Evolutionary conservation across 495 filamentous ascomycete species (phyloP).

Genomic region (Aspergillus heteromorphus): DNA sequence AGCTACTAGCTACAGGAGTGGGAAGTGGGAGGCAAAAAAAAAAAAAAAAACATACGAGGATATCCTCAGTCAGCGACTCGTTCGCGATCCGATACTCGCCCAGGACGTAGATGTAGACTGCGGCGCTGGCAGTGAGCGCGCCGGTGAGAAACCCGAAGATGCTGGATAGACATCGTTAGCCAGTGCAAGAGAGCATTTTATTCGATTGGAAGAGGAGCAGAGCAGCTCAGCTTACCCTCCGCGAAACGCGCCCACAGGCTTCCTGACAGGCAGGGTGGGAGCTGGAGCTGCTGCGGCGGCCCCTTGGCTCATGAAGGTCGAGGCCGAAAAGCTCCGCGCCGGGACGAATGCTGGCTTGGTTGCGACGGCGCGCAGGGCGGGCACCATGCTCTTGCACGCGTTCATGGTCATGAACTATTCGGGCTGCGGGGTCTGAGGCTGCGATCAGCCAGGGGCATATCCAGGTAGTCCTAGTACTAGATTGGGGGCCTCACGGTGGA

Average conservation of each 20-base stretch:
- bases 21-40: no score
- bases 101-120: constrained; percentile 85
- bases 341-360: constrained; percentile 18
- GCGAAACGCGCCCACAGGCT: constrained; percentile 85
- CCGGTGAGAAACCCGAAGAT: constrained; percentile 93
- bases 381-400: constrained; percentile 17
- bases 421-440: background rate
- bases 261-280: constrained; percentile 58
- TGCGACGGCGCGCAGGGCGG: constrained; percentile 22
- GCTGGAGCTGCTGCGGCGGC: no score
- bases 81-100: constrained; percentile 92
- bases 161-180: constrained; percentile 42
- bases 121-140: constrained; percentile 67
- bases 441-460: constrained; percentile 5
- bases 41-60: constrained; percentile 65
- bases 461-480: no score
- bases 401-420: constrained; percentile 20
- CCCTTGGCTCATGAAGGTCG: constrained; percentile 26
- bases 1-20: no score
- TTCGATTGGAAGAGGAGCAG: no score
- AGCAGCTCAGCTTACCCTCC: constrained; percentile 77
- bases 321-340: constrained; percentile 30
- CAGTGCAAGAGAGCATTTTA: no score
- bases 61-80: constrained; percentile 91
- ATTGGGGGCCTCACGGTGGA: background rate